Conservation (phyloP, 768 basidiomycete species). For the Lentinula sp. region DNA sequence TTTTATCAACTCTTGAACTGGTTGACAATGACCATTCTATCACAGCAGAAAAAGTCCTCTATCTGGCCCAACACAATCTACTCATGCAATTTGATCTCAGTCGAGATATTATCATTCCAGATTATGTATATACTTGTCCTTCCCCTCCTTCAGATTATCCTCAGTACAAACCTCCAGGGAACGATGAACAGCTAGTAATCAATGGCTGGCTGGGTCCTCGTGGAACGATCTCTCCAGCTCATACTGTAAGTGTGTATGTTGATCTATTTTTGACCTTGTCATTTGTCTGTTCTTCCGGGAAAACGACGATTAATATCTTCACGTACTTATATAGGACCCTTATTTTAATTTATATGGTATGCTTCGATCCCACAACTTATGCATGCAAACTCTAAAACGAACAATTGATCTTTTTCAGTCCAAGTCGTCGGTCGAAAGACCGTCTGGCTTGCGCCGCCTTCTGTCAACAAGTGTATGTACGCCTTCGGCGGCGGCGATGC, state of each 20-base stretch:
- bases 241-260: slow-evolving; percentile 47
- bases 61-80: slow-evolving; percentile 90
- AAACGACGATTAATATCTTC: neutral
- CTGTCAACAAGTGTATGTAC: slow-evolving; percentile 51
- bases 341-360: slow-evolving; percentile 88
- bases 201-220: slow-evolving; percentile 83
- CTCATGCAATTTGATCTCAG: slow-evolving; percentile 72
- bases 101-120: slow-evolving; percentile 76
- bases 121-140: slow-evolving; percentile 75
- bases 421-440: slow-evolving; percentile 89
- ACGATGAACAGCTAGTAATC: slow-evolving; percentile 58
- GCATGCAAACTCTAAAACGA: neutral
- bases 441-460: slow-evolving; percentile 86
- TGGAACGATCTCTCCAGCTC: slow-evolving; percentile 82
- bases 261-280: slow-evolving; percentile 9
- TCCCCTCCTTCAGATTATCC: slow-evolving; percentile 33
- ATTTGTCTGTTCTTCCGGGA: slow-evolving; percentile 2
- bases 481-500: slow-evolving; percentile 26
- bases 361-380: neutral
- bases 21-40: slow-evolving; percentile 19
- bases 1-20: slow-evolving; percentile 47
- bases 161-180: slow-evolving; percentile 57
- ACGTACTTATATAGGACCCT: slow-evolving; percentile 61
- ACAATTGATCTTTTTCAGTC: slow-evolving; percentile 34
- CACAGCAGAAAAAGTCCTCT: slow-evolving; percentile 33